These are phyloP conservation scores for grape (Vitis vinifera) DNA, from an alignment of 164 flowering plant species.

Conservation along the genomic window DNA sequence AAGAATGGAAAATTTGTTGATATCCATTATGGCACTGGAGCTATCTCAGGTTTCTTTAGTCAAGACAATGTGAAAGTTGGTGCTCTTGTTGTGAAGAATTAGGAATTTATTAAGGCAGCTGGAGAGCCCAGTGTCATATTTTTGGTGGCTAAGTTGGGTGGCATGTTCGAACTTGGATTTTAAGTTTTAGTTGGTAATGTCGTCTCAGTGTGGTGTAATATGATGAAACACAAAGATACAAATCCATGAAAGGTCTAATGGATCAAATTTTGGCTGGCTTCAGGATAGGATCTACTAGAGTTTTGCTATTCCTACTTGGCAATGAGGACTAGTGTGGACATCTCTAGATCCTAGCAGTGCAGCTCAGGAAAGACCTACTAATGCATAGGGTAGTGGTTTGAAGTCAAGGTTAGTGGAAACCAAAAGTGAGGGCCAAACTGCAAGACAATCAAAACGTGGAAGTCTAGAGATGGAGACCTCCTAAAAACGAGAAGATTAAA, in stretches of 20 bases:
- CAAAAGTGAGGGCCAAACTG: conserved; percentile 33
- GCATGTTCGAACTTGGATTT: too few relatives aligned
- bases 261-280: conserved; percentile 55
- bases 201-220: too few relatives aligned
- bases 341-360: conserved; percentile 36
- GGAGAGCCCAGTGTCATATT: too few relatives aligned
- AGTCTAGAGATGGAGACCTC: too few relatives aligned
- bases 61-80: too few relatives aligned
- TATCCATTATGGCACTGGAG: too few relatives aligned
- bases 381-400: conserved; percentile 31
- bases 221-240: conserved; percentile 48
- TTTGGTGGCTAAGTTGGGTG: too few relatives aligned
- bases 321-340: conserved; percentile 42
- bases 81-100: too few relatives aligned
- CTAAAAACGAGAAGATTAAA: conserved; percentile 17
- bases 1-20: too few relatives aligned
- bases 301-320: conserved; percentile 49
- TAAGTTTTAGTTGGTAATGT: too few relatives aligned
- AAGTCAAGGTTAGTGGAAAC: conserved; percentile 46
- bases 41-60: too few relatives aligned
- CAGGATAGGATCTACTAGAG: conserved; percentile 37
- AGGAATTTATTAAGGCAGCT: too few relatives aligned
- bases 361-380: conserved; percentile 39
- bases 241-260: conserved; percentile 51
- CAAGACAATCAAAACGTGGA: conserved; percentile 19